phyloP scores from a whole-genome alignment of 257 asterid species.

The Solanum pinnatisectum region DNA sequence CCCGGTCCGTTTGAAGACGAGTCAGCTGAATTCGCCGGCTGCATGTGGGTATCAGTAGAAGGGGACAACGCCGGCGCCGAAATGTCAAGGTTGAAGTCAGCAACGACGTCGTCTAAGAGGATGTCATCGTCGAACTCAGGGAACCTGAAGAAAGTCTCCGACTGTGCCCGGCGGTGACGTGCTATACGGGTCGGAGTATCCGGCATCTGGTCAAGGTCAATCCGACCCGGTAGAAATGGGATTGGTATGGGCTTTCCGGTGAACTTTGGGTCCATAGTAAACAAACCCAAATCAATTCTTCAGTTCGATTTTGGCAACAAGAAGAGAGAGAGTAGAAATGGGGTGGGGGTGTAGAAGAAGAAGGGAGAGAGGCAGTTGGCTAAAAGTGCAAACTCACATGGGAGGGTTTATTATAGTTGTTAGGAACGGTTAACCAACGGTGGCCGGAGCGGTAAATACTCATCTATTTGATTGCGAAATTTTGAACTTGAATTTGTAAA shows the following conservation, averaged over 20 bases:
- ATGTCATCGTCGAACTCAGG: conserved; percentile 64
- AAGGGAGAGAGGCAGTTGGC: background rate
- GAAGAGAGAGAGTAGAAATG: background rate
- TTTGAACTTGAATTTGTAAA: too few species aligned
- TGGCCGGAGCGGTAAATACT: background rate
- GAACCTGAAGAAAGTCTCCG: conserved; percentile 79
- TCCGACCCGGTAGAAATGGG: conserved; percentile 24
- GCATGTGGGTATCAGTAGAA: background rate
- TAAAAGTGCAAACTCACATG: background rate
- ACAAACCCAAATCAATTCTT: background rate
- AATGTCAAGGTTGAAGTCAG: conserved; percentile 38
- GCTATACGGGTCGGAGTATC: conserved; percentile 60
- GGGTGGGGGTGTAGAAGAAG: background rate
- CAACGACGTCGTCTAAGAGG: conserved; percentile 56
- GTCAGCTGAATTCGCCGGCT: conserved; percentile 15
- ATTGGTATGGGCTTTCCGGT: conserved; percentile 35
- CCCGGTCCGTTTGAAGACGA: conserved; percentile 13
- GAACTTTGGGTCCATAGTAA: conserved; percentile 47
- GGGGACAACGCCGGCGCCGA: conserved; percentile 17
- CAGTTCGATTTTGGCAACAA: background rate
- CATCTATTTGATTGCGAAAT: background rate
- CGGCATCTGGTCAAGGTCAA: conserved; percentile 75
- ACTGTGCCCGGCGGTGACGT: conserved; percentile 84
- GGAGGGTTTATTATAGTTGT: background rate
- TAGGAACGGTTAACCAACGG: background rate